Evolutionary conservation across 164 flowering plant species (phyloP).

Genomic region (Santalum album): DNA sequence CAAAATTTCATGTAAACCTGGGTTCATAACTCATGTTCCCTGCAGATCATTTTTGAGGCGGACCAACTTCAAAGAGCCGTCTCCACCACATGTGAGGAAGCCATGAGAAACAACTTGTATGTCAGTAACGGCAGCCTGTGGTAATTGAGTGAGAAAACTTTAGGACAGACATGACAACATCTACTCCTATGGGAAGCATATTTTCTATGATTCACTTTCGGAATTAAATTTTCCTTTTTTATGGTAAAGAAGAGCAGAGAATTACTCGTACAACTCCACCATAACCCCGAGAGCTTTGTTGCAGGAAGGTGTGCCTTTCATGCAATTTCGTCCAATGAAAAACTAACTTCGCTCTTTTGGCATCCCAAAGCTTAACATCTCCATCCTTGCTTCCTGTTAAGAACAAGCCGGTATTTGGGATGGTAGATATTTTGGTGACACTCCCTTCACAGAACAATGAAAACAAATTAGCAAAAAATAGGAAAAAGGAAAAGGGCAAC

Average conservation of each 20-base stretch:
- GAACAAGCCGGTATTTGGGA: conserved; percentile 90
- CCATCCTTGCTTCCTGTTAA: conserved; percentile 97
- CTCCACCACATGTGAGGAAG: conserved; percentile 93
- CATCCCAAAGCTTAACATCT: conserved; percentile 99
- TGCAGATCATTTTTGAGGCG: conserved; percentile 27
- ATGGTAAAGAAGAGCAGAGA: background rate
- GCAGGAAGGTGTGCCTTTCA: conserved; percentile 86
- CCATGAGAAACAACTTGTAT: conserved; percentile 67
- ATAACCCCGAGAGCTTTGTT: conserved; percentile 73
- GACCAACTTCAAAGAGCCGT: conserved; percentile 68
- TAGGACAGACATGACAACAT: conserved; percentile 1
- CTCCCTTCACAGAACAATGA: conserved; percentile 42
- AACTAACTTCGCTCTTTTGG: conserved; percentile 51
- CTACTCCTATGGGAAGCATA: background rate
- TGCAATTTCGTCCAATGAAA: conserved; percentile 90
- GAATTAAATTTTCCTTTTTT: too few species aligned
- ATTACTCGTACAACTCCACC: conserved; percentile 82
- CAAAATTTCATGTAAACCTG: too few species aligned
- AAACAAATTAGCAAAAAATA: background rate
- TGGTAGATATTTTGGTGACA: conserved; percentile 66
- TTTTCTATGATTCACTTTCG: too few species aligned
- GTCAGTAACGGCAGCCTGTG: conserved; percentile 89
- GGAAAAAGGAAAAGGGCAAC: background rate
- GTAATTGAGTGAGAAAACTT: conserved; percentile 5
- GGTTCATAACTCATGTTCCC: conserved; percentile 2